Conservation (phyloP, 108 stramenopile species). For the Nannochloropsis gaditana region DNA sequence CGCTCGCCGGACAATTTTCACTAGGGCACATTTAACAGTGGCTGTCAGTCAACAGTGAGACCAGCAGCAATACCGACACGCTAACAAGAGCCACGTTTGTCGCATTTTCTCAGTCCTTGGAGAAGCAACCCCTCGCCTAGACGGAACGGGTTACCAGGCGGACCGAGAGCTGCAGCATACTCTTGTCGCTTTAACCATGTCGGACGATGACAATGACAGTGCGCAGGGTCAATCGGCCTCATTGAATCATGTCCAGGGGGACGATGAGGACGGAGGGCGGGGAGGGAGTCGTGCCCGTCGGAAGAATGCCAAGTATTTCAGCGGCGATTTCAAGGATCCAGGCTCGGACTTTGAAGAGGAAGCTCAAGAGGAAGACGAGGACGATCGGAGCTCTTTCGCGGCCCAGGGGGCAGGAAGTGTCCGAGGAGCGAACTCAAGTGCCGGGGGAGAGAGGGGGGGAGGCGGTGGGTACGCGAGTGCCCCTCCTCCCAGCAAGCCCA, state of each 20-base stretch:
- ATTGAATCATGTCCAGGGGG: neutral
- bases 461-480: neutral
- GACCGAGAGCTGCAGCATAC: neutral
- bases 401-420: neutral
- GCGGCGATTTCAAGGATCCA: neutral
- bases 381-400: neutral
- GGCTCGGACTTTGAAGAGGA: neutral
- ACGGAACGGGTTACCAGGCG: too few relatives aligned
- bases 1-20: neutral
- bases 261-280: neutral
- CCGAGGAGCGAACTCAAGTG: neutral
- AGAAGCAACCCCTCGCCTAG: too few relatives aligned
- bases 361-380: neutral
- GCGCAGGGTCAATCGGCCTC: neutral
- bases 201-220: neutral
- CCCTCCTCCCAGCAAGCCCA: neutral
- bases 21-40: neutral
- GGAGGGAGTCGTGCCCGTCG: neutral
- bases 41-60: neutral
- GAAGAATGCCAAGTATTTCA: conserved; percentile 5
- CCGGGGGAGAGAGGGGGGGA: neutral
- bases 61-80: neutral
- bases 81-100: too few relatives aligned
- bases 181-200: neutral
- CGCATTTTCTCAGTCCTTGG: too few relatives aligned